phyloP scores from a whole-genome alignment of 208 protist genomes.

The Trichomonas gallinae region DNA sequence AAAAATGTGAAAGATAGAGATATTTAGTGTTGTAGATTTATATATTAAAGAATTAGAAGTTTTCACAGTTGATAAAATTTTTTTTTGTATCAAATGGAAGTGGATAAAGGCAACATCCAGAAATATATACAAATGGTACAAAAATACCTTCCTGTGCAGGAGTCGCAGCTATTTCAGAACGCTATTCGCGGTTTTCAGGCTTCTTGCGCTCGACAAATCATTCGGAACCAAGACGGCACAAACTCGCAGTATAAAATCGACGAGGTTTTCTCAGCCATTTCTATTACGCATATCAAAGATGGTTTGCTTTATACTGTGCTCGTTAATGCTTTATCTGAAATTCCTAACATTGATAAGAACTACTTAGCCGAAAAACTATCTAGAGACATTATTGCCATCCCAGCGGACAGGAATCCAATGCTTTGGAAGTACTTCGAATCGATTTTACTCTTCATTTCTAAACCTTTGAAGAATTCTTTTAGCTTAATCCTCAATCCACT shows the following conservation, averaged over 20 bases:
- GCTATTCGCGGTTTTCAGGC: not conserved
- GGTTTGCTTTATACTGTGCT: not conserved
- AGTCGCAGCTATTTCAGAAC: not conserved
- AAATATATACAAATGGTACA: not conserved
- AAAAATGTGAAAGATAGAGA: no score
- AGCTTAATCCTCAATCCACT: not conserved
- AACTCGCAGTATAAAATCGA: not conserved
- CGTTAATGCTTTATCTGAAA: not conserved
- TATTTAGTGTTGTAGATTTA: no score
- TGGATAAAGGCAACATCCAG: not conserved
- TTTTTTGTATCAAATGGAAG: not conserved
- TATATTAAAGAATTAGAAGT: no score
- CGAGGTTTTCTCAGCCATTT: not conserved
- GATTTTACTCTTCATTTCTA: not conserved
- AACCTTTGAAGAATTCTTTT: not conserved
- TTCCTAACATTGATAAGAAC: not conserved
- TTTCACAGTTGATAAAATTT: no score
- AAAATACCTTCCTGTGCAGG: not conserved
- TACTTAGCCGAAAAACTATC: not conserved
- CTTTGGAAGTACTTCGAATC: not conserved
- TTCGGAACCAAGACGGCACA: not conserved
- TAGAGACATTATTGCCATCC: not conserved
- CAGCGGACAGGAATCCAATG: not conserved
- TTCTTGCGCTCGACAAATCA: not conserved
- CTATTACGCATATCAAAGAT: not conserved